Conservation (phyloP, 2,329 filamentous ascomycete species). For the Colletotrichum sp. region DNA sequence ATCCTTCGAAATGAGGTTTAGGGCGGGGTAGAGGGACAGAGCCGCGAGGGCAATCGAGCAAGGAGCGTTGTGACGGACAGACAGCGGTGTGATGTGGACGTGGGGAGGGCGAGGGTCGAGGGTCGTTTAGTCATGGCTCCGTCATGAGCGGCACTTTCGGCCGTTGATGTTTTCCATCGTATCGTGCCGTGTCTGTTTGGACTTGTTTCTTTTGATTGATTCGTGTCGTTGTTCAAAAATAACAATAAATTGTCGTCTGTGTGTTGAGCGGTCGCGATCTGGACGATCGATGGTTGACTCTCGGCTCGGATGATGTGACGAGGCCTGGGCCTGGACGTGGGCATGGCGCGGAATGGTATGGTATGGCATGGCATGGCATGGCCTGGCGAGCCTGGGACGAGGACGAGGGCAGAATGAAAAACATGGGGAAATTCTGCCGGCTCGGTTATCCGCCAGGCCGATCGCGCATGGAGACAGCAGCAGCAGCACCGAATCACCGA, state of each 20-base stretch:
- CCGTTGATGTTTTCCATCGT: background rate
- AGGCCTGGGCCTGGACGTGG: background rate
- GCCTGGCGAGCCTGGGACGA: background rate
- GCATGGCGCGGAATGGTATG: background rate
- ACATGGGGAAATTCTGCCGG: background rate
- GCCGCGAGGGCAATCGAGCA: background rate
- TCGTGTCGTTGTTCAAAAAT: background rate
- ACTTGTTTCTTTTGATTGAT: background rate
- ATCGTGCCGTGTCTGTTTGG: background rate
- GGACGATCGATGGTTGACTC: background rate
- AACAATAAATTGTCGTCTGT: background rate
- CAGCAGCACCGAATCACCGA: background rate
- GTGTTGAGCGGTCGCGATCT: background rate
- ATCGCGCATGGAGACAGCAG: background rate
- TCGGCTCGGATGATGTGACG: background rate
- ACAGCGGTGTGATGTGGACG: slow-evolving; percentile 7
- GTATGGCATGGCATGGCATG: background rate
- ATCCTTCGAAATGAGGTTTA: slow-evolving; percentile 7
- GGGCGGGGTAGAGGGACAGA: slow-evolving; percentile 12
- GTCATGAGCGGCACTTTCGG: background rate
- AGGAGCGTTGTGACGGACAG: background rate
- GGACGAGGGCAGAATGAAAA: background rate
- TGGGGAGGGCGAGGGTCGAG: background rate
- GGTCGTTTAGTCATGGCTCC: slow-evolving; percentile 2
- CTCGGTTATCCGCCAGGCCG: background rate